A percentile compares a stretch with the other conserved stretches of the same genome.
phyloP scores from a whole-genome alignment of 2,329 filamentous ascomycete species.

The Sclerotinia spermophila region DNA sequence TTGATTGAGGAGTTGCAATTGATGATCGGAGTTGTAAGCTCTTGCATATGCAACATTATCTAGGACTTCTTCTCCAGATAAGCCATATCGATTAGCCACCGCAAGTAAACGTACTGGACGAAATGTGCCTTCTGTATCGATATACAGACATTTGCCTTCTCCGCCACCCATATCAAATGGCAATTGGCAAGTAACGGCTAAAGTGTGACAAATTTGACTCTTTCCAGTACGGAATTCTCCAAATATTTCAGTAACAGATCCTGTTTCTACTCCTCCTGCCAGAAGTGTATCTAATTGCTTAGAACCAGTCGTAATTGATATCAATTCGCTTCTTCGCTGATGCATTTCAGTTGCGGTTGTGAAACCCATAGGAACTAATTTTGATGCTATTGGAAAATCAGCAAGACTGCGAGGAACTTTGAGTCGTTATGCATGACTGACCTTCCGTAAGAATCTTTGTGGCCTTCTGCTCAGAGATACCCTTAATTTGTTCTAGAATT shows the following conservation, averaged over 20 bases:
- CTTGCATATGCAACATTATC: constrained; percentile 98
- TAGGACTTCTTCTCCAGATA: constrained; percentile 94
- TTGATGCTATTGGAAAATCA: constrained; percentile 62
- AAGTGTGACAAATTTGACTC: constrained; percentile 95
- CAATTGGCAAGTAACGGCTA: constrained; percentile 96
- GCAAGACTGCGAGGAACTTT: background rate
- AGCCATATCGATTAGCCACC: constrained; percentile 88
- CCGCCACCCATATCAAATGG: constrained; percentile 99
- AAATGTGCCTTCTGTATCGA: constrained; percentile 97
- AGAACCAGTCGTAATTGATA: constrained; percentile 95
- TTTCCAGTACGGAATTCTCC: constrained; percentile 98
- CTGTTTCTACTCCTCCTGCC: constrained; percentile 92
- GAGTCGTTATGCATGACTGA: constrained; percentile 37
- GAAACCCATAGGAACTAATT: constrained; percentile 97
- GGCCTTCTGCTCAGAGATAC: constrained; percentile 96
- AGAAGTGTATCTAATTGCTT: constrained; percentile 95
- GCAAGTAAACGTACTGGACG: constrained; percentile 85
- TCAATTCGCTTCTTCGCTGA: constrained; percentile 89
- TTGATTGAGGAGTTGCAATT: constrained; percentile 90
- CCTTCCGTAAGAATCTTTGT: constrained; percentile 87
- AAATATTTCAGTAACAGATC: constrained; percentile 96
- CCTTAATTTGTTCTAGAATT: constrained; percentile 89
- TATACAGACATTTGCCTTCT: constrained; percentile 97
- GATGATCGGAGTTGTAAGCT: constrained; percentile 97
- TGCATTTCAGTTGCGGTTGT: constrained; percentile 99